Evolutionary conservation across 2,329 filamentous ascomycete species (phyloP), one percentile per base, ranked within the genome.

Genomic region (Cladophialophora bantiana): DNA sequence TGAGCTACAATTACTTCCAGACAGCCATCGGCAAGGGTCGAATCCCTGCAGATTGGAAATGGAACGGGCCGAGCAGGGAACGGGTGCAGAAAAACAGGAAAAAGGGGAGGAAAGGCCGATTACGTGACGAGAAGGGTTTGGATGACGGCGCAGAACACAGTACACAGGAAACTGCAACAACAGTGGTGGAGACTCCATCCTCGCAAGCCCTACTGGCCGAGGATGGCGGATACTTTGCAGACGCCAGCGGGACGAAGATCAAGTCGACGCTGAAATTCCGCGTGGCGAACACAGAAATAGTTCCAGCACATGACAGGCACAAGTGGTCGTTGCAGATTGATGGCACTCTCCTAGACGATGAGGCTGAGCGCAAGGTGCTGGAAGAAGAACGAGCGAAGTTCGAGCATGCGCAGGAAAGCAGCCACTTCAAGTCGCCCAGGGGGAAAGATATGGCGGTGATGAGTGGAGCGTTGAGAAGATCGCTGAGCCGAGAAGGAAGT

Each of bases 1-100:
- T 96, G 10, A 95, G 93, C 77, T 94, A 93, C 80, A 94, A 94
- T 77, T 88, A 93, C 71, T 98, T 98, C 84, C 96, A 95, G 72
- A 92, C 94, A 1, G 92, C 90, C 52, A 91, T 99, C 67, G 90
- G 94, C 73, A 85, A 89, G 26, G 87, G 86, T 68, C 85, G 92
- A 40, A 82, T 99, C 15, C 95, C 95, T 0, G 78, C 81, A 13
- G 85, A 86, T 31, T 99, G 94, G 95, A 88, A 83, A 68, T 98
- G 93, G 90, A 84, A 92, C 15, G 86, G 88, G 10, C 84, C 88
- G 7, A 80, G 79, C n/a, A 68, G 58, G 52, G 66, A 65, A 76
- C 80, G 60, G 75, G 66, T 56, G 42, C 68, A 55, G 38, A 70
- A 61, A 59, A 68, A 32, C 62, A 75, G 50, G 72, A 77, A 55